Conservation (phyloP, 139 green algal species). For the Chlamydomonas sphaeroides region DNA sequence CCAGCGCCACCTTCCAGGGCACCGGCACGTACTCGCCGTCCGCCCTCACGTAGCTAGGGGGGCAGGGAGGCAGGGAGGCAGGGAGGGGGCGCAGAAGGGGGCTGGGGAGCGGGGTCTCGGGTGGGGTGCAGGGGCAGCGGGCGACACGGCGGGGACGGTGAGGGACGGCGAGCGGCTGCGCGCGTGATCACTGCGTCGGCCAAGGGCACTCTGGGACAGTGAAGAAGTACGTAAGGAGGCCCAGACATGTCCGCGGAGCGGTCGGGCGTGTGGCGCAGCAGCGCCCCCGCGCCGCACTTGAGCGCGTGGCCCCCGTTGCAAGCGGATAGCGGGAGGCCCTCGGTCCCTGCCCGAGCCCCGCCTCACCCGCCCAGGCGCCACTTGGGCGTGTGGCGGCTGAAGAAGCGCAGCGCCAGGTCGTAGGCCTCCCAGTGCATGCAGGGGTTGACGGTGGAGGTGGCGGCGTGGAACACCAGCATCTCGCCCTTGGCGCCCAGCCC, state of each 20-base stretch:
- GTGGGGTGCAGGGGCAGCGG: too few species aligned
- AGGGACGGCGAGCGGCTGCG: too few species aligned
- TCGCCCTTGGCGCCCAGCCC: background rate
- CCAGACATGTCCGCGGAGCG: too few species aligned
- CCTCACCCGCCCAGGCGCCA: slow-evolving; percentile 20
- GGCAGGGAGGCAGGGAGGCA: background rate
- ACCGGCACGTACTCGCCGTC: background rate
- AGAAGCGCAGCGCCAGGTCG: slow-evolving; percentile 36
- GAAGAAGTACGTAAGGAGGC: too few species aligned
- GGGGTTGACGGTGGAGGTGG: slow-evolving; percentile 28
- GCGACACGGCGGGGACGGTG: too few species aligned
- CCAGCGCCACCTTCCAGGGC: slow-evolving; percentile 1
- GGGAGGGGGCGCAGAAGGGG: background rate
- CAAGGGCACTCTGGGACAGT: too few species aligned
- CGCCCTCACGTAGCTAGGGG: slow-evolving; percentile 12
- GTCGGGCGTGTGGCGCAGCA: too few species aligned
- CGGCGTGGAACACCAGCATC: slow-evolving; percentile 35
- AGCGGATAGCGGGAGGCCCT: too few species aligned
- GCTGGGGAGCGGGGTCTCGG: background rate
- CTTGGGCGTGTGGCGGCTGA: slow-evolving; percentile 13
- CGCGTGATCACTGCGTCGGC: too few species aligned
- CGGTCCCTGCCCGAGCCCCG: too few species aligned
- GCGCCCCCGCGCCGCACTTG: too few species aligned
- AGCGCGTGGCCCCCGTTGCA: too few species aligned
- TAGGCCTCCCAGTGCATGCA: slow-evolving; percentile 38